Evolutionary conservation across 176 grass and related monocot genomes (phyloP), one percentile per base, ranked within the genome.

Genomic region (Oryza glumipatula): DNA sequence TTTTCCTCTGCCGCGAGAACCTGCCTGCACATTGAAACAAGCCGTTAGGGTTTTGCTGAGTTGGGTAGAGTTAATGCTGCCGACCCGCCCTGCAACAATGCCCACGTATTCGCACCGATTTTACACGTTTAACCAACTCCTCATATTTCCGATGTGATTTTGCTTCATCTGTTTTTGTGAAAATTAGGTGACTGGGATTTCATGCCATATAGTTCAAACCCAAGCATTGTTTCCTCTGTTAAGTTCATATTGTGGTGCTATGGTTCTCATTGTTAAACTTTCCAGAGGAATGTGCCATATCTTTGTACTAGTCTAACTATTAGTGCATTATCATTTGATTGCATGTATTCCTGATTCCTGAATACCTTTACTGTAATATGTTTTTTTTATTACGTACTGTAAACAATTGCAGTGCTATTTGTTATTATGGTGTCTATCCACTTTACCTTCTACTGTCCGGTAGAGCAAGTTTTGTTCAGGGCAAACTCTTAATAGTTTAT

Each of bases 11-110:
- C 54, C 68, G 23, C 44, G 32, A 14, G 16, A 66, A 61, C 66
- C 66, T 82, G 11, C 22, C 54, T 46, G 7, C 9, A 14, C 67
- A 82, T 77, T 90, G 78, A 52, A 77, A 52, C 56, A 32, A 14
- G 23, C 67, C 45, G 70, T 74, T 90, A 83, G 88, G 83, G 79
- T 86, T 90, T 78, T 47, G 23, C 68, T 49, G 79, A 44, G 68
- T 23, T 14, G 26, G 6, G 39, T 41, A 41, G 43, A 44, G 43
- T 90, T 73, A 83, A 68, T 66, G 73, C 13, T 1, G 9, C 44
- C 51, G 54, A 12, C 52, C 15, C 15, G 3, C n/a, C 1, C 2
- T 78, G 73, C 23, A n/a, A 76, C 74, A 78, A 78, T 83, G 79
- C 19, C 23, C 65, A 24, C 43, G 51, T 2, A 21, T 73, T 33